phyloP scores from a whole-genome alignment of 176 grass and related monocot species.

The Oryza meyeriana region DNA sequence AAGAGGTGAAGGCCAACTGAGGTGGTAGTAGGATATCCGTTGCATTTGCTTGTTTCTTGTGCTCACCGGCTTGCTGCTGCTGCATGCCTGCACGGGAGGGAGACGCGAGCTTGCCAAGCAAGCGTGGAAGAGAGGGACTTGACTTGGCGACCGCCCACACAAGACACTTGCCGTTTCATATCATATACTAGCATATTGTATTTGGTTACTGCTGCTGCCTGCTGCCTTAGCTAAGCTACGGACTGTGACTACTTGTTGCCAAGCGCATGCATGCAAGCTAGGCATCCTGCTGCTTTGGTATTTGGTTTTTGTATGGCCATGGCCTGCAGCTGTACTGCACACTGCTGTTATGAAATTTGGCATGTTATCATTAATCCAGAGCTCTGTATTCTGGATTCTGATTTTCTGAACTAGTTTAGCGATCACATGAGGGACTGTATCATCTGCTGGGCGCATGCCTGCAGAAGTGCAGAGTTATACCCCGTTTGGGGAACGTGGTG shows the following conservation, averaged over 20 bases:
- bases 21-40: constrained; percentile 31
- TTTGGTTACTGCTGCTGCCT: background rate
- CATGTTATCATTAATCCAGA: background rate
- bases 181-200: background rate
- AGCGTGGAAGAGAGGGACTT: constrained; percentile 1
- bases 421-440: background rate
- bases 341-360: background rate
- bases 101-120: constrained; percentile 15
- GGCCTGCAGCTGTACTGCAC: background rate
- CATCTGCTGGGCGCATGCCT: too few relatives aligned
- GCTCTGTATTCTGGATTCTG: background rate
- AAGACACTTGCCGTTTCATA: constrained; percentile 24
- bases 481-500: too few relatives aligned
- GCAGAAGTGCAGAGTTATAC: too few relatives aligned
- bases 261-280: background rate
- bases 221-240: background rate
- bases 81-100: constrained; percentile 16
- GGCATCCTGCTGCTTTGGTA: background rate
- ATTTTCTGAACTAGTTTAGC: background rate
- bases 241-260: background rate
- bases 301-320: background rate
- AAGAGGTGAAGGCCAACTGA: background rate
- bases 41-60: constrained; percentile 41
- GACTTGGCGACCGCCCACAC: constrained; percentile 10
- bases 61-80: constrained; percentile 26